Evolutionary conservation across 306 rosid genomes (phyloP).

Genomic region (Hippophae gyantsensis): DNA sequence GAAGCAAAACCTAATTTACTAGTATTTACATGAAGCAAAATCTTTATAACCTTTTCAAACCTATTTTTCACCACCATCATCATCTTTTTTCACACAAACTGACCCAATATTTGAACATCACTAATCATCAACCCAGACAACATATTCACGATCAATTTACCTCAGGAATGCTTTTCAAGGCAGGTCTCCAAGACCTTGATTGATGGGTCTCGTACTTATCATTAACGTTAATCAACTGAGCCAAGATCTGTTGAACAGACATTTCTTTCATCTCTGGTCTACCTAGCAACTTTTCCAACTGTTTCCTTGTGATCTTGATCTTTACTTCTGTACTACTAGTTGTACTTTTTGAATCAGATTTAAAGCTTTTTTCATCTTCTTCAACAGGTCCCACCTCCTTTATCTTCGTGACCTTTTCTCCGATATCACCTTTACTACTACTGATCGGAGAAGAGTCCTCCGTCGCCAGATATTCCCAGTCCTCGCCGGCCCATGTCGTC

Average conservation of each 20-base stretch:
- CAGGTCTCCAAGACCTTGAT: constrained; percentile 52
- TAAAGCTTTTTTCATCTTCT: neutral
- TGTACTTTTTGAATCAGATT: neutral
- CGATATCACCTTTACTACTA: neutral
- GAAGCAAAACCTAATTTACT: too few relatives aligned
- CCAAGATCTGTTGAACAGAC: constrained; percentile 45
- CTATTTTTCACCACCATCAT: neutral
- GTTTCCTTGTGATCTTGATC: constrained; percentile 74
- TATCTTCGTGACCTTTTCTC: neutral
- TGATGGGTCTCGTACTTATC: constrained; percentile 31
- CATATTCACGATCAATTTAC: constrained; percentile 14
- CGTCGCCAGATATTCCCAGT: constrained; percentile 27
- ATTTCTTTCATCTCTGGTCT: constrained; percentile 40
- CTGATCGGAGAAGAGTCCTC: neutral
- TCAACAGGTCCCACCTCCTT: neutral
- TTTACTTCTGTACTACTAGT: constrained; percentile 38
- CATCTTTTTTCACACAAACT: neutral
- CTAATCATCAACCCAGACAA: neutral
- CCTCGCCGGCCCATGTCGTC: constrained; percentile 31
- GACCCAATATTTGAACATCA: neutral
- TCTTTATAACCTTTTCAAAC: too few relatives aligned
- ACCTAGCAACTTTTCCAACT: constrained; percentile 44
- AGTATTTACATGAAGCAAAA: too few relatives aligned
- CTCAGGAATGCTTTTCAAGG: constrained; percentile 71
- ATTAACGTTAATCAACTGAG: constrained; percentile 33